Evolutionary conservation across 148 eudicot species (phyloP), one percentile per base, ranked within the genome.

Genomic region (Selenicereus undatus): DNA sequence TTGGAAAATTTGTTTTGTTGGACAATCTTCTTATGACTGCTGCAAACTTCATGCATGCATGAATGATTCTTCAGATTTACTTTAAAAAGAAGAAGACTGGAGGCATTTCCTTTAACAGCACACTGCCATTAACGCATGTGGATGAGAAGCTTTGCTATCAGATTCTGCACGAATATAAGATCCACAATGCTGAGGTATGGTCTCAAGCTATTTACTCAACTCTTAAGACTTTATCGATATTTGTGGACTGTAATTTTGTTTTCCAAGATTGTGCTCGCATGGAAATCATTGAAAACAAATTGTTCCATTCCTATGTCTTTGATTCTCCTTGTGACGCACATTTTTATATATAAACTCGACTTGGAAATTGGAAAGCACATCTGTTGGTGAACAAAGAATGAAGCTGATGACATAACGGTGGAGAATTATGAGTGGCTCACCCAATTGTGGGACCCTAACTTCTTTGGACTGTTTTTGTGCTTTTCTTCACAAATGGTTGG

Each of bases 61-160:
- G 35, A 18, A 73, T 82, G 48, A 30, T 17, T 12, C 48, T 77
- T 80, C 83, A 97, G 99, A 94, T 97, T 74, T 97, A 97, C 84
- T 97, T 97, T 81, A 97, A 94, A 71, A 97, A 86, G 98, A 97
- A 97, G 82, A 97, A 97, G 88, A 94, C 99, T 65, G 99, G 99
- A 0, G 99, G 98, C 72, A 94, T 94, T 84, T 94, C 99, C 74
- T 97, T 97, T 88, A 94, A 92, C 91, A 94, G 97, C 88, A 94
- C 99, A 11, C 18, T 81, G 52, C 91, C 82, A 24, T 84, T 97
- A 76, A 97, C 97, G n/a, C 98, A 90, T 86, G 90, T 97, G 71
- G 99, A 97, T 89, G 99, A 94, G 88, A 97, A 97, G 87, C 94
- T 97, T 73, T 97, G 98, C 90, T 97, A 97, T 84, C 99, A 97